Evolutionary conservation across 192 early-diverging fungal genomes (phyloP).

Genomic region (Backusella macrospora): DNA sequence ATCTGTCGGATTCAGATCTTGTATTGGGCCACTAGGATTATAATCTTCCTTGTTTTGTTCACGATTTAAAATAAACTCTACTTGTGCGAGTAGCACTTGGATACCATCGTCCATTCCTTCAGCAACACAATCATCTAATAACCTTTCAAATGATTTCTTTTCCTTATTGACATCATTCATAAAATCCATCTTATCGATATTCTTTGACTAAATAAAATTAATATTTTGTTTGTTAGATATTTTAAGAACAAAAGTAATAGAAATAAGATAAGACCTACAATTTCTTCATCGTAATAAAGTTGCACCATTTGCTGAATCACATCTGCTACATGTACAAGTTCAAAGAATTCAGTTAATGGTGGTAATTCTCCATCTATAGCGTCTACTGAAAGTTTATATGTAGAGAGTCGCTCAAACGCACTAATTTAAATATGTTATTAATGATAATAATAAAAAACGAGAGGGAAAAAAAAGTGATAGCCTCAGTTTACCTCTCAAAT

Average conservation of each 20-base stretch:
- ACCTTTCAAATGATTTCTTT: conserved; percentile 83
- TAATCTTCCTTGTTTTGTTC: conserved; percentile 75
- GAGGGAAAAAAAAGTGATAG: neutral
- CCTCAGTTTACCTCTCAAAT: conserved; percentile 46
- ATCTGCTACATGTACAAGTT: conserved; percentile 92
- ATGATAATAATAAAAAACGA: too few relatives aligned
- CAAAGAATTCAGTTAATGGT: conserved; percentile 84
- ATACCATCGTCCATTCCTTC: conserved; percentile 93
- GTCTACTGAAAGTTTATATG: conserved; percentile 47
- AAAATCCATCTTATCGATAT: conserved; percentile 90
- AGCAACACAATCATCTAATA: conserved; percentile 90
- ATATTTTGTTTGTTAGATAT: neutral
- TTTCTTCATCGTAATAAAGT: conserved; percentile 88
- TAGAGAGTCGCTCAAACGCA: conserved; percentile 47
- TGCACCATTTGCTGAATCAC: conserved; percentile 93
- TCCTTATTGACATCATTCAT: conserved; percentile 90
- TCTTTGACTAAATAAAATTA: conserved; percentile 48
- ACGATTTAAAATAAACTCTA: conserved; percentile 76
- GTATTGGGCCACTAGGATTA: conserved; percentile 62
- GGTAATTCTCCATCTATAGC: conserved; percentile 49
- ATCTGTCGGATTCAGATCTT: conserved; percentile 77
- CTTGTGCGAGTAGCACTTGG: conserved; percentile 79
- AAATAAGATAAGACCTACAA: conserved; percentile 52
- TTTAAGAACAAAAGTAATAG: neutral
- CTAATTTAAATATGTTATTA: conserved; percentile 27